Evolutionary conservation across 768 basidiomycete species (phyloP), one percentile per base, ranked within the genome.

Genomic region (Clavulina sp.): DNA sequence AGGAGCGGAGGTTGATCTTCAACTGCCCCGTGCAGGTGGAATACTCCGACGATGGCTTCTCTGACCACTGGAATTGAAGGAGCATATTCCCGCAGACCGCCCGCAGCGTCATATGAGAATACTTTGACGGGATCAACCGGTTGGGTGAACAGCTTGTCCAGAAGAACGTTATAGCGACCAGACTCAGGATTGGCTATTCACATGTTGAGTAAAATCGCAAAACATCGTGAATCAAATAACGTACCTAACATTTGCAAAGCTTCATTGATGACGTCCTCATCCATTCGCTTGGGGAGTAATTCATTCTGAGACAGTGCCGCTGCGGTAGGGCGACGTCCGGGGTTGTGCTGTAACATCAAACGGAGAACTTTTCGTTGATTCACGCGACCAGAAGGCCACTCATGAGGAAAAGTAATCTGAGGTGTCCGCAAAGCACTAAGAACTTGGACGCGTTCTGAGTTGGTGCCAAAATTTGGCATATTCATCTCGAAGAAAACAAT

Each of bases 401-500:
- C 70, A 2, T 64, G 53, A n/a, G 91, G 91, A 59, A 95, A 91
- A 49, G 73, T 70, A 24, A 92, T 76, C 16, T 72, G 66, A 0
- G 80, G 79, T 58, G 76, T 80, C 24, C 92, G 69, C 28, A 95
- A 61, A 48, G 80, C 77, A 57, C 84, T 83, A 0, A 96, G 72
- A 21, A 91, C 87, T 1, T 74, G 77, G 34, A 84, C 83, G 21
- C 91, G 78, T 60, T 96, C 91, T 19, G 84, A 73, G 1, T 76
- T 79, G 0, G 91, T 95, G 7, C 74, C 68, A 65, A 95, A 88
- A 18, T 54, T 68, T 60, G 64, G 58, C 55, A 81, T 86, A 63
- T 87, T 91, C 89, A 95, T 93, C 68, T 96, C 92, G 60, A 96
- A 95, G 65, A 95, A 95, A 13, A 95, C 91, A 57, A 96, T 80